Base-by-base conservation (phyloP, 495 filamentous ascomycete genomes). In the Penicillium manginii region DNA sequence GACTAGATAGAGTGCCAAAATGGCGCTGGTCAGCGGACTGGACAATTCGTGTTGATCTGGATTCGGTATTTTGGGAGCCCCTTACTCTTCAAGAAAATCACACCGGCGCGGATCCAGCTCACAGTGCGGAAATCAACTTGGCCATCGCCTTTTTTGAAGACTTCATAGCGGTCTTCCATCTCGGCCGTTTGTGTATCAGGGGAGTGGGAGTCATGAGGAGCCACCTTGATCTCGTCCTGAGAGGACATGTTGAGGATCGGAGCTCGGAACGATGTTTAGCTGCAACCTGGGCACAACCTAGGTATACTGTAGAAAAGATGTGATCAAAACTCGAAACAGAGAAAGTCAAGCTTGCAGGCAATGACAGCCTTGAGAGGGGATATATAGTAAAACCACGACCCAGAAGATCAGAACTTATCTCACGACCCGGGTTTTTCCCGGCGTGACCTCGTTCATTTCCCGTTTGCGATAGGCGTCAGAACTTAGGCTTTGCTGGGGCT, bases 81-180 rank as follows among this genome's bases (percentile, higher is more conserved):
- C 65, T 54, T 57, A 72, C 69, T 70, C 63, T 84, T 86, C 21
- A 84, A 61, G 54, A 86, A 85, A 58, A 86, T 85, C 2, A 84
- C 73, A n/a, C 80, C 67, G 3, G 82, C 80, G 11, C 75, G 73
- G n/a, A 74, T 68, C 82, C 84, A 86, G 68, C 76, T 75, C 26
- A 85, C 82, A 9, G 78, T 82, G n/a, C 83, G 75, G 63, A 85
- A 85, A 54, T 84, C 69, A 21, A 84, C 81, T 11, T 75, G 73
- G 45, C 76, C 76, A 19, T 77, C 73, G 1, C 70, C 76, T 59
- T 67, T 76, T 61, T 80, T 79, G 73, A 84, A 85, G 43, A 85
- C 76, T 61, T 85, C 82, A 57, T 72, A 59, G 12, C 68, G 61
- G 37, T 71, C 63, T 47, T 71, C 55, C 0, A 65, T 21, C 33